phyloP scores from a whole-genome alignment of 306 rosid species.

The Pachyrhizus erosus region DNA sequence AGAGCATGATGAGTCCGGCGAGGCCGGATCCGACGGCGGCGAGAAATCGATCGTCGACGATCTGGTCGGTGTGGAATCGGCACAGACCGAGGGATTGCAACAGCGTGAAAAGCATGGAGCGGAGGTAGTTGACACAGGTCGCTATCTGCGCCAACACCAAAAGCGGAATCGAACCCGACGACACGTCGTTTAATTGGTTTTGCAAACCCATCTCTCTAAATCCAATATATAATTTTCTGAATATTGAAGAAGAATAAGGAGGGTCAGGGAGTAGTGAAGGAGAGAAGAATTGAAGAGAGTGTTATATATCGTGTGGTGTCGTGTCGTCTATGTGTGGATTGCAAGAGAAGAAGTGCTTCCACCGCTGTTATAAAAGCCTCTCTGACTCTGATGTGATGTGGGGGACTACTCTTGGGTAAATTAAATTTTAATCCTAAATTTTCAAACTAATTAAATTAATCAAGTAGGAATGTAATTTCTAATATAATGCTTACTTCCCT shows the following conservation, averaged over 20 bases:
- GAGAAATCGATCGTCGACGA: constrained; percentile 51
- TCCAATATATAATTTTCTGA: too few relatives aligned
- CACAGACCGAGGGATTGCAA: constrained; percentile 58
- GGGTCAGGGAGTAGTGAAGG: too few relatives aligned
- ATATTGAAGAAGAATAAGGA: too few relatives aligned
- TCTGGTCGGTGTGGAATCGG: constrained; percentile 43
- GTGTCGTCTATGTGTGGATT: constrained; percentile 22
- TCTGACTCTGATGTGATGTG: not conserved
- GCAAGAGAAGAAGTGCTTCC: constrained; percentile 17
- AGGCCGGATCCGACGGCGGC: constrained; percentile 72
- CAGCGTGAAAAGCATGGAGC: constrained; percentile 53
- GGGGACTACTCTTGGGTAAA: not conserved
- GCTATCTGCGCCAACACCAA: constrained; percentile 68
- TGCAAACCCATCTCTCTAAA: constrained; percentile 81
- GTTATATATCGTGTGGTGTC: constrained; percentile 10
- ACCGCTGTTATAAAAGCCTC: constrained; percentile 1
- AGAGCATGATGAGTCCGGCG: constrained; percentile 63
- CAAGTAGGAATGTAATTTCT: too few relatives aligned
- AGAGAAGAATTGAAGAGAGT: not conserved
- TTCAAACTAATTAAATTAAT: too few relatives aligned
- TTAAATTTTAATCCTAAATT: too few relatives aligned
- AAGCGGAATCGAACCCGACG: constrained; percentile 84
- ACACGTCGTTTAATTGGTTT: constrained; percentile 77
- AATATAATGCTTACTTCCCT: too few relatives aligned
- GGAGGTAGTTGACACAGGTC: constrained; percentile 62